Evolutionary conservation across 1,139 yeast genomes (phyloP).

Genomic region (Candida mesenterica): DNA sequence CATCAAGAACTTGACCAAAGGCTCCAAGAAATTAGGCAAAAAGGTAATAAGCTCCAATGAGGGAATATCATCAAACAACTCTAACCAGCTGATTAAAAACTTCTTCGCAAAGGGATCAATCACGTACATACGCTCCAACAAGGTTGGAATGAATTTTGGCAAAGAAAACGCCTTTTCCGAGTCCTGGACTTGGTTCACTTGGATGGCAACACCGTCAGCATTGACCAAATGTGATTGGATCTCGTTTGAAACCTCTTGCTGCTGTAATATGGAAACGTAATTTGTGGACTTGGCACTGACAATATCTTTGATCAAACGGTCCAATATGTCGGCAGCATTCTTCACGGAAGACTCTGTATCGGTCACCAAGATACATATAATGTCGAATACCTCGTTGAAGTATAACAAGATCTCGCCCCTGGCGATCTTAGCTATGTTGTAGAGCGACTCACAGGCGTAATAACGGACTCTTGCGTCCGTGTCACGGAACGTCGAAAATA

Average conservation of each 20-base stretch:
- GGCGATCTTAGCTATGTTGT: slow-evolving; percentile 95
- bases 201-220: slow-evolving; percentile 55
- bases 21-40: slow-evolving; percentile 86
- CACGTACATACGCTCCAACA: slow-evolving; percentile 87
- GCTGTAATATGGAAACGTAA: slow-evolving; percentile 77
- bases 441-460: slow-evolving; percentile 94
- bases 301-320: slow-evolving; percentile 87
- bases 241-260: slow-evolving; percentile 44
- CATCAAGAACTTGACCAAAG: slow-evolving; percentile 69
- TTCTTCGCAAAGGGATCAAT: slow-evolving; percentile 91
- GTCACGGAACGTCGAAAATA: slow-evolving; percentile 92
- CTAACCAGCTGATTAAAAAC: slow-evolving; percentile 90
- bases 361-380: slow-evolving; percentile 83
- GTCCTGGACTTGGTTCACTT: slow-evolving; percentile 61
- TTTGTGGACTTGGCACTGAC: slow-evolving; percentile 94
- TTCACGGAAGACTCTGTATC: slow-evolving; percentile 91
- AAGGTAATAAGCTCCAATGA: slow-evolving; percentile 84
- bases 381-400: slow-evolving; percentile 94
- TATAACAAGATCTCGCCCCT: slow-evolving; percentile 89
- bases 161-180: slow-evolving; percentile 77
- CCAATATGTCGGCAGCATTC: slow-evolving; percentile 93
- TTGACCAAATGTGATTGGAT: slow-evolving; percentile 46
- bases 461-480: slow-evolving; percentile 95
- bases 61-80: slow-evolving; percentile 87
- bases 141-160: slow-evolving; percentile 83